These are phyloP conservation scores for Ustilago xerochloae DNA, from an alignment of 1,284 basidiomycete species.

Conservation along the genomic window DNA sequence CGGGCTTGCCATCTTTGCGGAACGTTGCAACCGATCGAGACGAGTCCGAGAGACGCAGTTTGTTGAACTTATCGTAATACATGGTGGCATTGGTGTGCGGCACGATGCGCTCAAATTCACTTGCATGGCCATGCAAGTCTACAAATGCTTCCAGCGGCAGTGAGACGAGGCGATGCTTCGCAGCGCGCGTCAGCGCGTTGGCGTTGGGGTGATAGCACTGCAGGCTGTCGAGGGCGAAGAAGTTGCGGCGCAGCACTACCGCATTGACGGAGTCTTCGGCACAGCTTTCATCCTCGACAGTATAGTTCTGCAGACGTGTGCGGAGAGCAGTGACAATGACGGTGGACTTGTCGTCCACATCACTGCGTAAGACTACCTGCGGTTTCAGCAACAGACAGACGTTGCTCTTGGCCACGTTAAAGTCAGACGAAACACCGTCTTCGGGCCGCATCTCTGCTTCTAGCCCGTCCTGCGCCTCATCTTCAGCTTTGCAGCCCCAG, in stretches of 20 bases:
- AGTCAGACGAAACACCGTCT: conserved; percentile 69
- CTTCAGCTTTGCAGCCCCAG: conserved; percentile 25
- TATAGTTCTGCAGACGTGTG: conserved; percentile 82
- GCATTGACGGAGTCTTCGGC: conserved; percentile 86
- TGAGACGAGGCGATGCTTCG: conserved; percentile 69
- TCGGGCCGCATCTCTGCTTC: conserved; percentile 36
- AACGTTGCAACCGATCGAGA: conserved; percentile 71
- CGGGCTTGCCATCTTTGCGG: conserved; percentile 55
- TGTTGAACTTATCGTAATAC: conserved; percentile 93
- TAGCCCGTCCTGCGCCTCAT: not conserved
- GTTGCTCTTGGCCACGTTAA: conserved; percentile 74
- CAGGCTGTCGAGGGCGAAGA: conserved; percentile 79
- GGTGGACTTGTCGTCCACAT: conserved; percentile 75
- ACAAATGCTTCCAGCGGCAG: conserved; percentile 83
- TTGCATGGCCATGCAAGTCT: conserved; percentile 42
- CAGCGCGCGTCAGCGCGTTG: conserved; percentile 44
- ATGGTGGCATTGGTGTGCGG: conserved; percentile 87
- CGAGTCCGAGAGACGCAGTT: conserved; percentile 75
- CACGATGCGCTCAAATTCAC: conserved; percentile 79
- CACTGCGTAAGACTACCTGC: conserved; percentile 84
- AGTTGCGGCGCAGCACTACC: conserved; percentile 85
- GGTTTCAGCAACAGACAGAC: conserved; percentile 89
- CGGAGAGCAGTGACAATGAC: conserved; percentile 85
- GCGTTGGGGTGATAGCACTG: conserved; percentile 84
- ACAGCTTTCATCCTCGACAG: conserved; percentile 82